These are phyloP conservation scores for Clonostachys sp. DNA, from an alignment of 2,329 filamentous ascomycete genomes.

Conservation along the genomic window DNA sequence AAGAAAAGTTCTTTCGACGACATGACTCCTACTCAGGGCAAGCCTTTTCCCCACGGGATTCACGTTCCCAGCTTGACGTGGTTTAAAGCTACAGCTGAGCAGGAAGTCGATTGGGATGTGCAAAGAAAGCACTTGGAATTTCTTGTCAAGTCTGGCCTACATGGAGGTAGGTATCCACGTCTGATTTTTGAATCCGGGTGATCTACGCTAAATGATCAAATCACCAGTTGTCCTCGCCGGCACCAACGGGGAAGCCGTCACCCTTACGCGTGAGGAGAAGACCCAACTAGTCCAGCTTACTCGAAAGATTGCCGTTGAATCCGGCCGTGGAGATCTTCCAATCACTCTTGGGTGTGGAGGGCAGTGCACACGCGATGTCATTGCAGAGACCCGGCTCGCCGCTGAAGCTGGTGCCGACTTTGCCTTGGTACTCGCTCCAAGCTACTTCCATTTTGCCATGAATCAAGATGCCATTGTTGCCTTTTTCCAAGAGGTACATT, in stretches of 20 bases:
- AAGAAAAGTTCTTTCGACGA: too few relatives aligned
- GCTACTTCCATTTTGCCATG: slow-evolving; percentile 65
- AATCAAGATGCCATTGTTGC: slow-evolving; percentile 52
- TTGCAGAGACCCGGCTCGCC: slow-evolving; percentile 60
- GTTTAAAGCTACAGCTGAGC: slow-evolving; percentile 39
- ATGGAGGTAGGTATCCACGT: slow-evolving; percentile 29
- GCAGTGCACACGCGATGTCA: slow-evolving; percentile 61
- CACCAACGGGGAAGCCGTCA: slow-evolving; percentile 71
- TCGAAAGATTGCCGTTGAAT: slow-evolving; percentile 52
- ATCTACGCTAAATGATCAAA: background rate
- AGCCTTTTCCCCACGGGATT: slow-evolving; percentile 36
- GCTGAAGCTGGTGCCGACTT: slow-evolving; percentile 61
- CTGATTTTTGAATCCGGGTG: background rate
- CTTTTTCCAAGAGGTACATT: slow-evolving; percentile 50
- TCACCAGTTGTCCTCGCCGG: slow-evolving; percentile 58
- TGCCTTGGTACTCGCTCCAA: slow-evolving; percentile 64
- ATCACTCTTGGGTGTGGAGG: slow-evolving; percentile 65
- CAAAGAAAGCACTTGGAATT: slow-evolving; percentile 50
- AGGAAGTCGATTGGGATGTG: slow-evolving; percentile 51
- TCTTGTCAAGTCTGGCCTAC: slow-evolving; percentile 45
- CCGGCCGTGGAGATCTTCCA: slow-evolving; percentile 51
- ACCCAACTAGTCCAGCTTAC: slow-evolving; percentile 55
- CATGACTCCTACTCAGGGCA: too few relatives aligned
- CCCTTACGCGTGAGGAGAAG: slow-evolving; percentile 61
- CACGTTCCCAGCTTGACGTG: slow-evolving; percentile 54